Base-by-base conservation (phyloP, 208 protist species). In the Endotrypanum monterogeii region DNA sequence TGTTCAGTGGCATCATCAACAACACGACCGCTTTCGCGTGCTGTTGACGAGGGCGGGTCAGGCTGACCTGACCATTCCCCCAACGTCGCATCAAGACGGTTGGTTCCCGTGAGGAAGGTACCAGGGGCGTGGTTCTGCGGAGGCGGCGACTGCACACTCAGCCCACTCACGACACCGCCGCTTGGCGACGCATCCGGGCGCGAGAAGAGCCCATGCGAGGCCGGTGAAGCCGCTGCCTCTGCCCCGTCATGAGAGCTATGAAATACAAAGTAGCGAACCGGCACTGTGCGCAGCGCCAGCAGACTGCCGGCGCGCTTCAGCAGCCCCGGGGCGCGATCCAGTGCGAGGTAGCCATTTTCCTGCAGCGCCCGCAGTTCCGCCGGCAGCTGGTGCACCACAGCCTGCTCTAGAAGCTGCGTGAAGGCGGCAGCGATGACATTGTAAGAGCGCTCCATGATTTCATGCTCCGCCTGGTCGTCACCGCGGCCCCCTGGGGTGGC, bases 261-360 rank as follows among this genome's bases (percentile, higher is more conserved):
- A 57, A 96, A 78, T 9, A 96, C 89, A 78, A 96, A 96, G 70
- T 89, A 85, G 4, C 91, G 85, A 35, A 96, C 91, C 30, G 91
- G 91, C 14, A 96, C 63, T 46, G 66, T 74, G 57, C 89, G 85
- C 23, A 96, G 78, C 73, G 90, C 86, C 41, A 96, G 80, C 16
- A 80, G 75, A 25, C 84, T 83, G 50, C 82, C 77, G 6, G 89
- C 87, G 18, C 84, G 83, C 54, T 87, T 78, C 73, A 93, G 74
- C 48, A 96, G 78, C 5, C 77, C 88, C 14, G 89, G 84, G 62
- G 94, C 71, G 16, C 87, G 83, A 39, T 92, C 91, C 1, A 96
- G 73, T 3, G 91, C 91, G 52, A 96, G 74, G 69, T 94, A 94
- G 37, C 91, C 89, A 67, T 80, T 78, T 16, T 88, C 71, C 39